Evolutionary conservation across 2,329 filamentous ascomycete genomes (phyloP).

Genomic region (Colletotrichum brevisporum): DNA sequence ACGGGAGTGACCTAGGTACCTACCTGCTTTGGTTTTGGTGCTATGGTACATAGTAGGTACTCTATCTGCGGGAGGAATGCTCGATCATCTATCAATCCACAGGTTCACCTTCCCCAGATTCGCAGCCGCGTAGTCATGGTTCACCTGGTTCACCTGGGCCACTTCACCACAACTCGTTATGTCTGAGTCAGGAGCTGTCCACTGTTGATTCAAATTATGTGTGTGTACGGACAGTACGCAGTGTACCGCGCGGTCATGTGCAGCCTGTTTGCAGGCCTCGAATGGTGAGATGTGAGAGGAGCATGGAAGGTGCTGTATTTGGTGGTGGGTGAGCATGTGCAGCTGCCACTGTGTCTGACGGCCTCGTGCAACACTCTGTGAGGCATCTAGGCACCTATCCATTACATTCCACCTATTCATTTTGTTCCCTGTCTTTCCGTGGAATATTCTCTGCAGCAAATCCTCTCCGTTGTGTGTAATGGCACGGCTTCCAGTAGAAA

Average conservation of each 20-base stretch:
- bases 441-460: no score
- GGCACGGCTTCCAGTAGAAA: background rate
- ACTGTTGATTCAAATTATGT: conserved; percentile 6
- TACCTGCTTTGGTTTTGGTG: no score
- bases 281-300: background rate
- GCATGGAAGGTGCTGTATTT: conserved; percentile 34
- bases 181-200: conserved; percentile 34
- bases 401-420: no score
- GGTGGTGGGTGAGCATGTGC: background rate
- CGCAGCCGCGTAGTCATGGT: conserved; percentile 14
- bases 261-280: conserved; percentile 18
- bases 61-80: background rate
- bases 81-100: background rate
- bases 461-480: background rate
- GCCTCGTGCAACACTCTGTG: background rate
- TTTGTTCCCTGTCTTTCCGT: no score
- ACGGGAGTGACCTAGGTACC: no score
- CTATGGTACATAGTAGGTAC: no score
- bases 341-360: conserved; percentile 3
- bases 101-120: conserved; percentile 26
- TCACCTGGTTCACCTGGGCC: conserved; percentile 15
- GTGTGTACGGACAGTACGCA: conserved; percentile 4
- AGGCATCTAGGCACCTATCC: no score
- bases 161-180: background rate
- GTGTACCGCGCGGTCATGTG: conserved; percentile 28